These are phyloP conservation scores for Echria macrotheca DNA, from an alignment of 495 filamentous ascomycete species.

Conservation along the genomic window DNA sequence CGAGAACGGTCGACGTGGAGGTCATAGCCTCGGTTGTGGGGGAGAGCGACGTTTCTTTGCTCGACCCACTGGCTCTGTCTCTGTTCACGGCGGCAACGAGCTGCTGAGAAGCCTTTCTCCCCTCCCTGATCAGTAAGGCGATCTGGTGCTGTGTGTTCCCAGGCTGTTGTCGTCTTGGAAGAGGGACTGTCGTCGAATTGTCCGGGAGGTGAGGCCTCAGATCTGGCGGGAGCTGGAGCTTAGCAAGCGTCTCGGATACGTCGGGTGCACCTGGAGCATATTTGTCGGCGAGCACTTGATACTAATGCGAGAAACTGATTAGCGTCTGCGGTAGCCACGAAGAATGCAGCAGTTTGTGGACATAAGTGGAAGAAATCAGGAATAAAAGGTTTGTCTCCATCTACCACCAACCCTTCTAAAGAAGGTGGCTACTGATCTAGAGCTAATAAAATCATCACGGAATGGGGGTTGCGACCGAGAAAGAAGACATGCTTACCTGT, in stretches of 20 bases:
- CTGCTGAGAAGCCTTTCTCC: slow-evolving; percentile 41
- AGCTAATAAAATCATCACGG: slow-evolving; percentile 61
- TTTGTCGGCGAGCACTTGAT: slow-evolving; percentile 52
- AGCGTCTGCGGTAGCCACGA: slow-evolving; percentile 10
- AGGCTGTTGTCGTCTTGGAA: slow-evolving; percentile 38
- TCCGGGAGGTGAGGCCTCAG: slow-evolving; percentile 38
- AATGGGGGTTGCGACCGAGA: slow-evolving; percentile 8
- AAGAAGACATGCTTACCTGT: slow-evolving; percentile 38
- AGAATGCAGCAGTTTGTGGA: slow-evolving; percentile 16
- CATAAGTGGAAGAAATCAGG: slow-evolving; percentile 31
- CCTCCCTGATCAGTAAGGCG: slow-evolving; percentile 50
- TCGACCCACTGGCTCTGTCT: slow-evolving; percentile 34
- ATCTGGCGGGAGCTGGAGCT: slow-evolving; percentile 51
- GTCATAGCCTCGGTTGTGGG: slow-evolving; percentile 36
- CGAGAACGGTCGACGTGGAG: slow-evolving; percentile 49
- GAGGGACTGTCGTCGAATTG: slow-evolving; percentile 42
- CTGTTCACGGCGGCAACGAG: slow-evolving; percentile 39
- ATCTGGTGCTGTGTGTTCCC: slow-evolving; percentile 46
- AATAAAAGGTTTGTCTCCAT: slow-evolving; percentile 44
- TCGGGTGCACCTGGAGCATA: slow-evolving; percentile 50
- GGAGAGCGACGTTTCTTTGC: slow-evolving; percentile 35
- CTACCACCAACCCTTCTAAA: slow-evolving; percentile 29
- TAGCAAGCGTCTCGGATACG: slow-evolving; percentile 48
- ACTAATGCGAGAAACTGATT: slow-evolving; percentile 29
- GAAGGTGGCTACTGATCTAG: slow-evolving; percentile 62